Percentiles rank a stretch among this genome's conserved stretches.
These are phyloP conservation scores for Aspergillus biplanus DNA, from an alignment of 495 filamentous ascomycete genomes.

Conservation along the genomic window DNA sequence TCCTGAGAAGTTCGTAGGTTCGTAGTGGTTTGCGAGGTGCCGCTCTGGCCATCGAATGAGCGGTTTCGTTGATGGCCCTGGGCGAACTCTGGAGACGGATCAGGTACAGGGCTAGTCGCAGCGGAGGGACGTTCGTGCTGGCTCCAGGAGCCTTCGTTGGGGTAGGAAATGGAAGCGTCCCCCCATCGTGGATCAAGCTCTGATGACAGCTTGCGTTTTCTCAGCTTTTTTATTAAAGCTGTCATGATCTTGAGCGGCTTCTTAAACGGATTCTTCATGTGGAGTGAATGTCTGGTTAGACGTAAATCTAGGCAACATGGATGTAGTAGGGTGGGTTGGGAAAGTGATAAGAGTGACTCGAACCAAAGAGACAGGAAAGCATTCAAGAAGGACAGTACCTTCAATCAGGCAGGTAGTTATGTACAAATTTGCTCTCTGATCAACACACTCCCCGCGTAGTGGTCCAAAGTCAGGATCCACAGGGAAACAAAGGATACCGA, in stretches of 20 bases:
- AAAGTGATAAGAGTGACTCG: neutral
- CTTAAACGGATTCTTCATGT: conserved; percentile 34
- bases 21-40: neutral
- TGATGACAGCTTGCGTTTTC: conserved; percentile 46
- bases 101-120: conserved; percentile 19
- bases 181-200: conserved; percentile 49
- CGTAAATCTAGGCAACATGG: conserved; percentile 19
- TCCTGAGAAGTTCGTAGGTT: neutral
- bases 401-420: conserved; percentile 16
- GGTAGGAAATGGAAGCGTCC: conserved; percentile 46
- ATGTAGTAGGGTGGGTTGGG: conserved; percentile 2
- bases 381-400: conserved; percentile 4
- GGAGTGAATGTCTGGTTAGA: conserved; percentile 17
- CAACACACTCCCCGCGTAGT: conserved; percentile 4
- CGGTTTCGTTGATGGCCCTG: conserved; percentile 15
- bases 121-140: conserved; percentile 33
- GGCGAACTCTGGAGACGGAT: conserved; percentile 4
- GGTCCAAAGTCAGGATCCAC: conserved; percentile 8
- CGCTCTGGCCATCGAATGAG: conserved; percentile 3
- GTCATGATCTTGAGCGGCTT: conserved; percentile 38
- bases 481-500: conserved; percentile 6
- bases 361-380: conserved; percentile 5
- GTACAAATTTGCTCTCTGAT: conserved; percentile 3
- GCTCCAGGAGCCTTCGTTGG: conserved; percentile 50
- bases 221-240: conserved; percentile 40